phyloP scores from a whole-genome alignment of 139 green algal species.

The Mesotaenium endlicherianum region DNA sequence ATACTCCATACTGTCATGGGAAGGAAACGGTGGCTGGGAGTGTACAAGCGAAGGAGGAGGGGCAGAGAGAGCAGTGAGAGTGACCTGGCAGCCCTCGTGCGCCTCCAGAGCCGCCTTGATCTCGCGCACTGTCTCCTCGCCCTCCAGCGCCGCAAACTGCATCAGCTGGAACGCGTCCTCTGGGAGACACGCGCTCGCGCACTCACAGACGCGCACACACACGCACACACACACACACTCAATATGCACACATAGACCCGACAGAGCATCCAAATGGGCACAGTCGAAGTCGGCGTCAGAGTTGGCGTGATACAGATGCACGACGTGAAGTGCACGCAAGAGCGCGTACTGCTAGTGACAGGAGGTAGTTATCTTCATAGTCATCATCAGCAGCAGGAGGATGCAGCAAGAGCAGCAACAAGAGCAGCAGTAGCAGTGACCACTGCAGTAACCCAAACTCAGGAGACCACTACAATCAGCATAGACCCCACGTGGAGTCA shows the following conservation, averaged over 20 bases:
- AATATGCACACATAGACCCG: too few species aligned
- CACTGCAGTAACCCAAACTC: background rate
- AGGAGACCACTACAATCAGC: background rate
- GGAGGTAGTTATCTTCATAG: background rate
- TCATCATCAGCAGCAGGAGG: background rate
- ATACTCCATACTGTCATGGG: background rate
- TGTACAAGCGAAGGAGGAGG: background rate
- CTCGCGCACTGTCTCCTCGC: background rate
- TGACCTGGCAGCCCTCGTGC: slow-evolving; percentile 8
- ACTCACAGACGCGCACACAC: too few species aligned
- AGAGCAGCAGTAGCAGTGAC: background rate
- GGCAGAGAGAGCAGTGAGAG: slow-evolving; percentile 9
- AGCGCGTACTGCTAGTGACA: too few species aligned
- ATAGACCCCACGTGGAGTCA: too few species aligned
- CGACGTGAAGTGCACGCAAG: too few species aligned
- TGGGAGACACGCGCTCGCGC: too few species aligned
- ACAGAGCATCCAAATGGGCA: too few species aligned
- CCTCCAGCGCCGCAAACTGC: too few species aligned
- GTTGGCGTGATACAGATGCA: too few species aligned
- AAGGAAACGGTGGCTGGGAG: background rate
- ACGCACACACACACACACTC: too few species aligned
- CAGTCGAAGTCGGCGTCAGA: too few species aligned
- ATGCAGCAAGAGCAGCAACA: background rate
- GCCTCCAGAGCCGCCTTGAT: slow-evolving; percentile 7
- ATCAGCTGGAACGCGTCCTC: too few species aligned